A percentile compares a stretch with the other conserved stretches of the same genome.
Evolutionary conservation across 768 basidiomycete species (phyloP).

Genomic region (Chlorophyllum brunneum): DNA sequence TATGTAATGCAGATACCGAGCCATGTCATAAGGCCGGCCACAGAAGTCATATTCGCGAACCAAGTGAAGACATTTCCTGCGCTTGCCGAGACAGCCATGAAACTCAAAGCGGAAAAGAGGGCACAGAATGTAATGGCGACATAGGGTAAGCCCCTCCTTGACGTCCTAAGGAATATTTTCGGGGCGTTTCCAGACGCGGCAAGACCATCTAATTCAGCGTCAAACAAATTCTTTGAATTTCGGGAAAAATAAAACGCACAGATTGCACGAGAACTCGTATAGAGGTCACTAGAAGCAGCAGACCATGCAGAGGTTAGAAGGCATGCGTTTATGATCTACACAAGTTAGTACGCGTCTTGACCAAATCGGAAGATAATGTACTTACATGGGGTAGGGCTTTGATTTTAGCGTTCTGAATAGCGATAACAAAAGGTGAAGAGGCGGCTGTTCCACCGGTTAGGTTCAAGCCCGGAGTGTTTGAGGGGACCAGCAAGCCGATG

Average conservation of each 20-base stretch:
- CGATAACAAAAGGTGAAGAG: constrained; percentile 89
- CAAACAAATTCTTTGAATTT: neutral
- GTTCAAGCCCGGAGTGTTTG: constrained; percentile 51
- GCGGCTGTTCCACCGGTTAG: constrained; percentile 58
- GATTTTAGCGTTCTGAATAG: constrained; percentile 84
- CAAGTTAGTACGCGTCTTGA: neutral
- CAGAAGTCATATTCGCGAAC: constrained; percentile 75
- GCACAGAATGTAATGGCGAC: constrained; percentile 68
- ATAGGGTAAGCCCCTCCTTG: constrained; percentile 72
- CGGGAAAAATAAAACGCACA: constrained; percentile 46
- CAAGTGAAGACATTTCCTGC: constrained; percentile 76
- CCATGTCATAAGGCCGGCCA: constrained; percentile 74
- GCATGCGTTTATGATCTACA: constrained; percentile 74
- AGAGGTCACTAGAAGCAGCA: constrained; percentile 84
- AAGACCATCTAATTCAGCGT: constrained; percentile 59
- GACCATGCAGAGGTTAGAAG: constrained; percentile 91
- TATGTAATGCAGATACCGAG: constrained; percentile 74
- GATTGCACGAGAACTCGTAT: constrained; percentile 83
- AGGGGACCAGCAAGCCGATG: constrained; percentile 83
- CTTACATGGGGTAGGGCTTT: constrained; percentile 74
- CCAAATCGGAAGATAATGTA: neutral
- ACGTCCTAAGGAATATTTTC: constrained; percentile 66
- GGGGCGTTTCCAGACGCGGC: constrained; percentile 81
- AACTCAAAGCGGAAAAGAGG: constrained; percentile 67
- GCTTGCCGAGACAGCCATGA: constrained; percentile 68